phyloP scores from a whole-genome alignment of 805 yeast species.

The Candida dajiaensis region DNA sequence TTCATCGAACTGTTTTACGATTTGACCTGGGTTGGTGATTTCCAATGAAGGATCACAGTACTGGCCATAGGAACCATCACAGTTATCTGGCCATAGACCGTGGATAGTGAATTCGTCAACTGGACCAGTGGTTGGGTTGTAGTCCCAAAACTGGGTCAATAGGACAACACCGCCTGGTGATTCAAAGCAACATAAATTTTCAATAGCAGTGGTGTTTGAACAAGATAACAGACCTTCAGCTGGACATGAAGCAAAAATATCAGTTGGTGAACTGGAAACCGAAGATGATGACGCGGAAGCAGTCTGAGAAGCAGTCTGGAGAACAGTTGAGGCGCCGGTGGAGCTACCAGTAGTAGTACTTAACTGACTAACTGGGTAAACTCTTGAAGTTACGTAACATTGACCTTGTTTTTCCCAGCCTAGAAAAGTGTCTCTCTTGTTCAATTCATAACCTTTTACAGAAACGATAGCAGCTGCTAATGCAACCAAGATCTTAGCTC shows the following conservation, averaged over 20 bases:
- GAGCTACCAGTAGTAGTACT: background rate
- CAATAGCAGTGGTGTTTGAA: slow-evolving; percentile 43
- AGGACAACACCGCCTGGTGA: slow-evolving; percentile 78
- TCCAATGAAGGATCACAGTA: slow-evolving; percentile 62
- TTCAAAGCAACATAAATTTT: slow-evolving; percentile 77
- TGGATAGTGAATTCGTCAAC: slow-evolving; percentile 69
- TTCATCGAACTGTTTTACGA: slow-evolving; percentile 40
- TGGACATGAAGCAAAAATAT: slow-evolving; percentile 37
- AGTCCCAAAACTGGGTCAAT: slow-evolving; percentile 92
- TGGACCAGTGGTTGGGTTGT: slow-evolving; percentile 67
- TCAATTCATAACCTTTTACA: background rate
- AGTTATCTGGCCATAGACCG: slow-evolving; percentile 85
- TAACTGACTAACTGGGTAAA: background rate
- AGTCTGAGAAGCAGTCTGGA: background rate
- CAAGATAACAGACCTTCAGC: slow-evolving; percentile 55
- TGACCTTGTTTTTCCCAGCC: slow-evolving; percentile 4
- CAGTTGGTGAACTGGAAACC: background rate
- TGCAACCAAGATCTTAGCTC: background rate
- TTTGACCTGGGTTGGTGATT: slow-evolving; percentile 40
- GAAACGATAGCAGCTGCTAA: background rate
- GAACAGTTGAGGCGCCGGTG: background rate
- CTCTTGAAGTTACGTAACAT: slow-evolving; percentile 3
- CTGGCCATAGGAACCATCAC: slow-evolving; percentile 76
- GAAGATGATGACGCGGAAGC: background rate
- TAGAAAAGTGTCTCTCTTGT: background rate